phyloP scores from a whole-genome alignment of 176 grass and related monocot species.

The Raddia distichophylla region DNA sequence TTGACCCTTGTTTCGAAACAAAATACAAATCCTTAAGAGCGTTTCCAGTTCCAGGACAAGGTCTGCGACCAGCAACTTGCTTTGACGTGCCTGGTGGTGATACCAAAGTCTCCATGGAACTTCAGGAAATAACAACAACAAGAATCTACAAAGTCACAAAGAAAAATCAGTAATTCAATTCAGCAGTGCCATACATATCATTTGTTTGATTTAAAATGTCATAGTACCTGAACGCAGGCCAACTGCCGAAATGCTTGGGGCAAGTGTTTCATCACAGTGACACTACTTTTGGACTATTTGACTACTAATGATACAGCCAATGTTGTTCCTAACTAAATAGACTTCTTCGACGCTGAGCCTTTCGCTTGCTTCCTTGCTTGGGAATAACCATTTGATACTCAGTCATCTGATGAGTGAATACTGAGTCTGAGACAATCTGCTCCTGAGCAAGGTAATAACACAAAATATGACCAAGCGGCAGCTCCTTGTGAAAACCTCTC shows the following conservation, averaged over 20 bases:
- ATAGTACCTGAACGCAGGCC: constrained; percentile 44
- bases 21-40: constrained; percentile 80
- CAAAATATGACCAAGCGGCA: too few relatives aligned
- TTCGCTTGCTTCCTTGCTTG: too few relatives aligned
- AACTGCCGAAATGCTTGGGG: constrained; percentile 32
- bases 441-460: too few relatives aligned
- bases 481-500: too few relatives aligned
- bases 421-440: too few relatives aligned
- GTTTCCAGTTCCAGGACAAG: constrained; percentile 59
- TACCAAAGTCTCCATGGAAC: constrained; percentile 67
- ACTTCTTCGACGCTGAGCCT: too few relatives aligned
- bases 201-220: constrained; percentile 24
- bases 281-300: constrained; percentile 26
- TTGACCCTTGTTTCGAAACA: too few relatives aligned
- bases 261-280: constrained; percentile 13
- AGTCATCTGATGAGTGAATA: too few relatives aligned
- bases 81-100: constrained; percentile 61
- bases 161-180: constrained; percentile 40
- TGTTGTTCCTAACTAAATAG: constrained; percentile 31
- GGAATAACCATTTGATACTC: constrained; percentile 49
- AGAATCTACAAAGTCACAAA: constrained; percentile 30
- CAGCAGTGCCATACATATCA: constrained; percentile 27
- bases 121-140: constrained; percentile 28
- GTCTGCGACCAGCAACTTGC: constrained; percentile 60
- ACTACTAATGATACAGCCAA: constrained; percentile 39